A percentile compares a stretch with the other conserved stretches of the same genome.
Conservation (phyloP, 2,329 filamentous ascomycete genomes). For the Fusarium proliferatum region DNA sequence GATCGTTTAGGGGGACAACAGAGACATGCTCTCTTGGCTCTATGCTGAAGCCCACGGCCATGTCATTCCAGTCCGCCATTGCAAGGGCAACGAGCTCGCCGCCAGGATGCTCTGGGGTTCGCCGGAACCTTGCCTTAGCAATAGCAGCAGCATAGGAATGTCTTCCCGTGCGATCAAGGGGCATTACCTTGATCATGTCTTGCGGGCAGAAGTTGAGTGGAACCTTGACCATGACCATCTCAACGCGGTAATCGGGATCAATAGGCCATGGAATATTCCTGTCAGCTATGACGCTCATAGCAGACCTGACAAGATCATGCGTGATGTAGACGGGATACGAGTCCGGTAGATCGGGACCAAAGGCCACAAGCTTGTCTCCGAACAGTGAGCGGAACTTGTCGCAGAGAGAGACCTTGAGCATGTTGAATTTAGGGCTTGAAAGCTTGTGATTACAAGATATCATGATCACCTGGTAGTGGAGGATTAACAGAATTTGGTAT, state of each 20-base stretch:
- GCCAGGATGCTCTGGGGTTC: constrained; percentile 12
- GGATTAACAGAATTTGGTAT: background rate
- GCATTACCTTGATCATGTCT: constrained; percentile 1
- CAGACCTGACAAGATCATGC: background rate
- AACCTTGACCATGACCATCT: background rate
- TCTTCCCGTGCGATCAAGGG: background rate
- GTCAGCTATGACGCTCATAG: background rate
- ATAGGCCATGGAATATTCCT: background rate
- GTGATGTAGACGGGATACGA: constrained; percentile 12
- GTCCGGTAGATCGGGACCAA: constrained; percentile 14
- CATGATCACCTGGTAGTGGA: background rate
- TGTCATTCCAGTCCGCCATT: background rate
- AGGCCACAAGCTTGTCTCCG: background rate
- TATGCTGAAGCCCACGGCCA: background rate
- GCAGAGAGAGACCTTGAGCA: background rate
- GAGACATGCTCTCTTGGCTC: background rate
- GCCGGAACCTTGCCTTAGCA: constrained; percentile 9
- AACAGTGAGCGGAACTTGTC: background rate
- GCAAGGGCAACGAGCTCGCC: constrained; percentile 14
- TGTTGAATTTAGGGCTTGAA: background rate
- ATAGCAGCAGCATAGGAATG: constrained; percentile 8
- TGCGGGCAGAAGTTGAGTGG: constrained; percentile 8
- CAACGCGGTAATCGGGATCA: background rate
- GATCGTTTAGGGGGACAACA: background rate
- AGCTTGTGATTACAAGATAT: background rate